These are phyloP conservation scores for Leptomonas seymouri DNA, from an alignment of 208 protist genomes.

Conservation along the genomic window DNA sequence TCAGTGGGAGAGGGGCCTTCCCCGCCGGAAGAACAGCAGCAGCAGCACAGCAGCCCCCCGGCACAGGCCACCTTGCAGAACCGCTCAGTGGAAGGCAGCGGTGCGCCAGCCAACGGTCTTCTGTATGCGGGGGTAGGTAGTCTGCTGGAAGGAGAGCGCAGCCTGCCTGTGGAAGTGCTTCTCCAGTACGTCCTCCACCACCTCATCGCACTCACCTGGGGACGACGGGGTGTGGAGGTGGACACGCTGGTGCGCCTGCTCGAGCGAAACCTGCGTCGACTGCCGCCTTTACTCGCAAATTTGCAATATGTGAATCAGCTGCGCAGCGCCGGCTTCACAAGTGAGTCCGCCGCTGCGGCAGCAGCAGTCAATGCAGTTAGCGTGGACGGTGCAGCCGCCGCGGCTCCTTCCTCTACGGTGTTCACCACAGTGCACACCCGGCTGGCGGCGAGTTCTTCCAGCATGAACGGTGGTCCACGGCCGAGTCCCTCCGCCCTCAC, in stretches of 20 bases:
- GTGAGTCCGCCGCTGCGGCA: constrained; percentile 21
- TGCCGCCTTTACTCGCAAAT: constrained; percentile 62
- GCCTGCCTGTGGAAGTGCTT: constrained; percentile 62
- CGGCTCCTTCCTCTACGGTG: neutral
- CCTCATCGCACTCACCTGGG: constrained; percentile 70
- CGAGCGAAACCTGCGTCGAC: constrained; percentile 79
- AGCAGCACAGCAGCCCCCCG: neutral
- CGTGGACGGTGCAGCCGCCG: neutral
- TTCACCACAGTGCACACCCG: constrained; percentile 24
- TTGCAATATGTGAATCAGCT: constrained; percentile 51
- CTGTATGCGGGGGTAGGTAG: constrained; percentile 4
- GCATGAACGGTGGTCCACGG: neutral
- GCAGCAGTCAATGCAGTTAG: neutral
- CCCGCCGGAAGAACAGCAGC: neutral
- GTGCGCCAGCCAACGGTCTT: neutral
- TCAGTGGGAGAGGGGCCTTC: neutral
- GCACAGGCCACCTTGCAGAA: neutral
- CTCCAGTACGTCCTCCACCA: constrained; percentile 82
- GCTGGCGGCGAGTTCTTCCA: constrained; percentile 8
- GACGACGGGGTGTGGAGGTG: constrained; percentile 53
- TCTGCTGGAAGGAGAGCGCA: constrained; percentile 28
- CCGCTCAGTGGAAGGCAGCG: neutral
- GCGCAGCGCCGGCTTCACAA: constrained; percentile 34
- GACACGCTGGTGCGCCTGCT: constrained; percentile 66
- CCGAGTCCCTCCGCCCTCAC: constrained; percentile 9